Evolutionary conservation across 2,329 filamentous ascomycete genomes (phyloP), one percentile per base, ranked within the genome.

Genomic region (Paramyrothecium sp.): DNA sequence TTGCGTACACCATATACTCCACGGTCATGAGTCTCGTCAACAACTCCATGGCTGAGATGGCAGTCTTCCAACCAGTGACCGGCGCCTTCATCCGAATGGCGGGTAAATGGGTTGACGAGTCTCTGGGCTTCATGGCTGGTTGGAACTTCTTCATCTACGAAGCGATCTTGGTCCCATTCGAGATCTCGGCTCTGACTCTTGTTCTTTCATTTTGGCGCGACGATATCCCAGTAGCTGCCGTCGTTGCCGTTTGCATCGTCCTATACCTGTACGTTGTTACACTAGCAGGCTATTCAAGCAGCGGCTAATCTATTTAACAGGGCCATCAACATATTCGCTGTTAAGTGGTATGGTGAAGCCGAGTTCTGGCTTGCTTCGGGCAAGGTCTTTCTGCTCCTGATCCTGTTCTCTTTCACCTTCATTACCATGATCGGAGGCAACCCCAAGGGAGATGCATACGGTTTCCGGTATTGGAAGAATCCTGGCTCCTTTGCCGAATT

Each of bases 391-490:
- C 73, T 89, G 8, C 81, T 89, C 49, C 67, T 87, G 55, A 79
- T 81, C 48, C 73, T 89, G 33, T 85, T 85, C 53, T 77, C 84
- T 53, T 81, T 86, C 63, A 83, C 82, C 17, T 71, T 88, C 26
- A 75, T 87, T 51, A 83, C 88, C 58, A 82, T 86, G 66, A 75
- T 85, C 0, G 86, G 86, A 12, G 85, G 85, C 34, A 80, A 84
- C 4, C 81, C 85, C 0, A 78, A 82, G 2, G 78, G 78, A 2
- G 77, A 83, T 20, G 77, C 81, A 2, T 80, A 86, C 54, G 88
- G 88, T 1, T 90, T 90, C 68, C 72, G 80, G 49, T 89, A 89
- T 68, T 91, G 88, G 86, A 82, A 77, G 49, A 74, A 84, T 41
- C 87, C 87, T 0, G 86, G 84, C 1, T 44, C 67, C 0, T 69